phyloP scores from a whole-genome alignment of 208 protist genomes.

The Sergeia podlipaevii region DNA sequence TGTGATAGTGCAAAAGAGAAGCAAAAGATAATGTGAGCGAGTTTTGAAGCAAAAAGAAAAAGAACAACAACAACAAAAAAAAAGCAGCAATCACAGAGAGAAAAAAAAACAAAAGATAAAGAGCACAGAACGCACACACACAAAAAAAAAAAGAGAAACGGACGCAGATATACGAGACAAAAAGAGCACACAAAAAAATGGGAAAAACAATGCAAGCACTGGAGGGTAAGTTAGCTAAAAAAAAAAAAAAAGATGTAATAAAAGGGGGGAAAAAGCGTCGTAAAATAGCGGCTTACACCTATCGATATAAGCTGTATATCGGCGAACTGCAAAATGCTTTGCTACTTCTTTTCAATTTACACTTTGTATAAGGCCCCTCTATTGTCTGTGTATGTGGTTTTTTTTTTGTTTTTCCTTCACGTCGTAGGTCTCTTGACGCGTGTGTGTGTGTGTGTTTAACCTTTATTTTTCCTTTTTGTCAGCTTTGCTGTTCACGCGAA shows the following conservation, averaged over 20 bases:
- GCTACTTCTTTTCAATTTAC: too few relatives aligned
- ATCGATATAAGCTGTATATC: too few relatives aligned
- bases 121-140: background rate
- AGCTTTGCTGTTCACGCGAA: too few relatives aligned
- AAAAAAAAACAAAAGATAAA: slow-evolving; percentile 7
- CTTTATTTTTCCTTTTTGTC: too few relatives aligned
- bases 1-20: background rate
- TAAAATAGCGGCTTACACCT: too few relatives aligned
- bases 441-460: too few relatives aligned
- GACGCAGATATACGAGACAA: slow-evolving; percentile 4
- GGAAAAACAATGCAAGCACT: slow-evolving; percentile 4
- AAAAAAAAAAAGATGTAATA: slow-evolving; percentile 16
- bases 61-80: background rate
- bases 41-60: background rate
- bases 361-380: too few relatives aligned
- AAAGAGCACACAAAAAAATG: background rate
- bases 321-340: too few relatives aligned
- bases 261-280: too few relatives aligned
- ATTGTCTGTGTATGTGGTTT: background rate
- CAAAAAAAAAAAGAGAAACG: slow-evolving; percentile 5
- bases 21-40: background rate
- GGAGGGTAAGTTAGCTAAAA: background rate
- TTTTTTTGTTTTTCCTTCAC: slow-evolving; percentile 8
- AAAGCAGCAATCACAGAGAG: background rate
- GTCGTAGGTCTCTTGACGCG: too few relatives aligned